Evolutionary conservation across 306 rosid genomes (phyloP), one percentile per base, ranked within the genome.

Genomic region (Casuarina equisetifolia): DNA sequence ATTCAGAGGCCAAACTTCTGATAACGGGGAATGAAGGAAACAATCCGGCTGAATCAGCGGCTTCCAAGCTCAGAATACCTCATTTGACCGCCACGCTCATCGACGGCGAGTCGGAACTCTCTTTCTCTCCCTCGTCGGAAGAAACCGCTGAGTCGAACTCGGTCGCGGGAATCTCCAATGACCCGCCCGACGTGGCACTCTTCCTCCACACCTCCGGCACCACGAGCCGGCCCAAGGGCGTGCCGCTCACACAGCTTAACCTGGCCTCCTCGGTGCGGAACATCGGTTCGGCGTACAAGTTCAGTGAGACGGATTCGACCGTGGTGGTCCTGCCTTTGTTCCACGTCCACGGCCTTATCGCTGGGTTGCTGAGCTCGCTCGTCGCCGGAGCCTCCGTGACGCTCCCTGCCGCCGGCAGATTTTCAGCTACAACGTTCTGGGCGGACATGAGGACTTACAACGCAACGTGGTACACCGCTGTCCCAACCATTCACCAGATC

Each of bases 121-220:
- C 69, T 92, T 45, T 82, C 84, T 2, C 69, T 89, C 2, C 39
- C 75, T 2, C 39, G 2, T 58, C 16, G 13, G 64, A 58, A 20
- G 36, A 0, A 53, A 79, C 69, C 1, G 59, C 86, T 4, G 66
- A 45, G 1, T 45, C 52, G 15, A 48, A 77, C 53, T 78, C 86
- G 36, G 32, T 72, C 0, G 32, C 78, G 49, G 51, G 48, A 68
- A 63, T 88, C 62, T 72, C 32, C 3, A 92, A 92, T 67, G 91
- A 92, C 0, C 86, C 96, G 1, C 79, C 85, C 73, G 98, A 95
- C 88, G 90, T 84, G 77, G 96, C 97, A 1, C 93, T 95, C 6
- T 95, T 95, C 76, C 97, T 95, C n/a, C 98, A 95, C 89, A 95
- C 98, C 3, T 95, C 98, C 8, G 98, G 98, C 1, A 95, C 98